Percentiles rank a stretch among this genome's conserved stretches.
These are phyloP conservation scores for Trypanosoma scelopori DNA, from an alignment of 208 protist genomes.

Conservation along the genomic window DNA sequence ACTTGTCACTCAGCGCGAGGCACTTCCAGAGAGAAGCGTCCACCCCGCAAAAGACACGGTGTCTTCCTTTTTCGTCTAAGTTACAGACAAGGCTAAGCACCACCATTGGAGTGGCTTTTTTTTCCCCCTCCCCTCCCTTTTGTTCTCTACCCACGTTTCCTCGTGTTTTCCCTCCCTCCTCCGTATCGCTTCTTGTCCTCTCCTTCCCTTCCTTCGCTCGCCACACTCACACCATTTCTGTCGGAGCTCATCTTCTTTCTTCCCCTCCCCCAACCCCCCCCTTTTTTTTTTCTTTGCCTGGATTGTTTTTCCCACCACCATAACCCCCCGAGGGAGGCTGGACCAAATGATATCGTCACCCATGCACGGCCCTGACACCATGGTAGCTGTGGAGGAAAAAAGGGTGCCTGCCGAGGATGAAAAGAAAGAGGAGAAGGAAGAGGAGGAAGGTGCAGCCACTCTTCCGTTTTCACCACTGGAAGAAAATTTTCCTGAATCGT, in stretches of 20 bases:
- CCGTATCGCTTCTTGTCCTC: too few species aligned
- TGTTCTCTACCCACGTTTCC: too few species aligned
- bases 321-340: too few species aligned
- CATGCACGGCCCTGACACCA: too few species aligned
- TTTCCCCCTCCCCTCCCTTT: too few species aligned
- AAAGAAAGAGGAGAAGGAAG: slow-evolving; percentile 4
- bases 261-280: background rate
- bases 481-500: background rate
- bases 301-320: too few species aligned
- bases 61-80: slow-evolving; percentile 78
- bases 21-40: slow-evolving; percentile 6
- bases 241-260: background rate
- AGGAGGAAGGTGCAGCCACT: too few species aligned
- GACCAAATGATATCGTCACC: too few species aligned
- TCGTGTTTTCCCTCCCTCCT: too few species aligned
- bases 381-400: too few species aligned
- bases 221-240: background rate
- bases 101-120: too few species aligned
- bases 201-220: too few species aligned
- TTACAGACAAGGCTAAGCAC: background rate
- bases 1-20: slow-evolving; percentile 16
- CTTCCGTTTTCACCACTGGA: slow-evolving; percentile 1
- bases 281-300: slow-evolving; percentile 2
- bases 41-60: slow-evolving; percentile 44
- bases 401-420: background rate